These are phyloP conservation scores for Malassezia cuniculi DNA, from an alignment of 1,284 basidiomycete genomes.

Conservation along the genomic window DNA sequence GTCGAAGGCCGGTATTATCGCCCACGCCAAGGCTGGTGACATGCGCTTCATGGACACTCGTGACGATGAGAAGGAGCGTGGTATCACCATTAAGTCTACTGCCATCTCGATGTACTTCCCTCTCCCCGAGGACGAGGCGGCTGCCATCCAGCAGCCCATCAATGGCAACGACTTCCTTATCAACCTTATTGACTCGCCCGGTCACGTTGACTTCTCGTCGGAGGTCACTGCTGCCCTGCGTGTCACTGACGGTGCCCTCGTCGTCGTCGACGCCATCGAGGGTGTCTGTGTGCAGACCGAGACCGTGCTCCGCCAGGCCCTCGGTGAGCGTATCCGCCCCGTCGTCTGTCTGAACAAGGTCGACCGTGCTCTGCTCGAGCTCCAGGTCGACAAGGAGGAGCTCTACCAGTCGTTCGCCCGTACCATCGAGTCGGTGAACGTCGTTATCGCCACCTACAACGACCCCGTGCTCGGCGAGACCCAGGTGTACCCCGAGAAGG, in stretches of 20 bases:
- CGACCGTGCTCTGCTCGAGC: constrained; percentile 95
- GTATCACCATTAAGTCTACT: constrained; percentile 99
- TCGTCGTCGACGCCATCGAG: constrained; percentile 98
- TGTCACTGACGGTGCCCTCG: constrained; percentile 81
- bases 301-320: constrained; percentile 93
- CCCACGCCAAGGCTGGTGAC: constrained; percentile 79
- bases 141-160: constrained; percentile 81
- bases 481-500: constrained; percentile 97
- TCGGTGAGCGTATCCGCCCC: constrained; percentile 97
- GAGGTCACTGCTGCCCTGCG: constrained; percentile 99
- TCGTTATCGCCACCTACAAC: constrained; percentile 96
- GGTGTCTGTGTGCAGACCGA: constrained; percentile 99
- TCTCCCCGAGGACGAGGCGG: constrained; percentile 62
- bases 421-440: constrained; percentile 96
- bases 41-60: constrained; percentile 95
- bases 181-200: constrained; percentile 98
- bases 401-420: constrained; percentile 96
- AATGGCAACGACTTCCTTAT: constrained; percentile 93
- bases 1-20: constrained; percentile 99
- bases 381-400: constrained; percentile 92
- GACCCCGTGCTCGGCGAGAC: constrained; percentile 89
- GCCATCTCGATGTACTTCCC: constrained; percentile 99
- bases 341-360: constrained; percentile 99
- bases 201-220: constrained; percentile 99
- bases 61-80: constrained; percentile 98